A percentile compares a stretch with the other conserved stretches of the same genome.
These are phyloP conservation scores for Phytophthora fragariaefolia DNA, from an alignment of 352 stramenopile species.

Conservation along the genomic window DNA sequence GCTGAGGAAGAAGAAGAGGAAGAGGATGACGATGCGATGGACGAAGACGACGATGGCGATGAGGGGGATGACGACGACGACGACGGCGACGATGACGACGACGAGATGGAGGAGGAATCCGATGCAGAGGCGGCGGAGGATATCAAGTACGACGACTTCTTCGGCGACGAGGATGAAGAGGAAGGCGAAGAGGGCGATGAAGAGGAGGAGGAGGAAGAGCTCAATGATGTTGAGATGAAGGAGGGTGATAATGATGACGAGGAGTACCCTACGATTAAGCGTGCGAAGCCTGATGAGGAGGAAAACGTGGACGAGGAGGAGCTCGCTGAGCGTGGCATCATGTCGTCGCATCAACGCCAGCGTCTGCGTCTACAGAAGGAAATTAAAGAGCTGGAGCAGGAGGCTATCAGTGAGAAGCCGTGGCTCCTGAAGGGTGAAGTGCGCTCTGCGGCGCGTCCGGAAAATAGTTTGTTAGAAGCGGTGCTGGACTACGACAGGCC, in stretches of 20 bases:
- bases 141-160: slow-evolving; percentile 73
- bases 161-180: slow-evolving; percentile 49
- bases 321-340: slow-evolving; percentile 77
- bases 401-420: slow-evolving; percentile 93
- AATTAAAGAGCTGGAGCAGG: slow-evolving; percentile 88
- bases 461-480: slow-evolving; percentile 94
- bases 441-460: slow-evolving; percentile 80
- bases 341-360: slow-evolving; percentile 81
- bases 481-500: slow-evolving; percentile 94
- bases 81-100: slow-evolving; percentile 57
- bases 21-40: slow-evolving; percentile 47
- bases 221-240: slow-evolving; percentile 58
- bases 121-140: slow-evolving; percentile 63
- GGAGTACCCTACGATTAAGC: slow-evolving; percentile 66
- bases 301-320: slow-evolving; percentile 73
- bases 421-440: slow-evolving; percentile 95
- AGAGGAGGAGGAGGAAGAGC: slow-evolving; percentile 57
- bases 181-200: slow-evolving; percentile 51
- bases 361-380: slow-evolving; percentile 74
- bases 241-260: slow-evolving; percentile 54
- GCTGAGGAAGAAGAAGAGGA: slow-evolving; percentile 74
- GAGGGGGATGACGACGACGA: slow-evolving; percentile 49
- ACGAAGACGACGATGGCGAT: slow-evolving; percentile 41
- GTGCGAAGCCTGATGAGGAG: slow-evolving; percentile 56
- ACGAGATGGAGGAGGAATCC: slow-evolving; percentile 56